Evolutionary conservation across 2,329 filamentous ascomycete genomes (phyloP).

Genomic region (Epichloe coenophiala): DNA sequence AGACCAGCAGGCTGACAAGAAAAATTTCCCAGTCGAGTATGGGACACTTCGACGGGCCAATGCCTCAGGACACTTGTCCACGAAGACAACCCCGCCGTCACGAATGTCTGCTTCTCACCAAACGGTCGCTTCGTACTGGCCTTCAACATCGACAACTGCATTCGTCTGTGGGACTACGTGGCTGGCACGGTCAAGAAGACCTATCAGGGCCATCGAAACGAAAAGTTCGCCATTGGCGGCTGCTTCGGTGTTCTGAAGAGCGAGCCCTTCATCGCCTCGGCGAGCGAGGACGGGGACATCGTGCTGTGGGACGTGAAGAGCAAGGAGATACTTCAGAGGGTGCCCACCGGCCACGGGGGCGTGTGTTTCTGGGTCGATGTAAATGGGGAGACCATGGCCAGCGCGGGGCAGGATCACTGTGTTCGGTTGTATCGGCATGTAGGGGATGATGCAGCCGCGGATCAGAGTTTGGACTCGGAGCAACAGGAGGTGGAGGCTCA

Average conservation of each 20-base stretch:
- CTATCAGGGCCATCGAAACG: slow-evolving; percentile 84
- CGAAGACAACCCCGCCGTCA: slow-evolving; percentile 86
- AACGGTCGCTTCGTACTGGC: slow-evolving; percentile 90
- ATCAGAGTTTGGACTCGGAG: not conserved
- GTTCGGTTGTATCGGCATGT: slow-evolving; percentile 36
- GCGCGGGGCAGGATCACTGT: slow-evolving; percentile 39
- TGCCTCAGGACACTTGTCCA: slow-evolving; percentile 90
- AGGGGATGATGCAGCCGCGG: not conserved
- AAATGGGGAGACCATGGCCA: slow-evolving; percentile 41
- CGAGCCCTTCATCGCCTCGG: slow-evolving; percentile 57
- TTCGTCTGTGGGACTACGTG: slow-evolving; percentile 92
- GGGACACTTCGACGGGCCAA: slow-evolving; percentile 91
- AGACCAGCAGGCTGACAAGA: slow-evolving; percentile 7
- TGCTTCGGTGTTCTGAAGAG: slow-evolving; percentile 53
- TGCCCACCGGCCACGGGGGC: slow-evolving; percentile 33
- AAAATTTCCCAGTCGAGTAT: slow-evolving; percentile 51
- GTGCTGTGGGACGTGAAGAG: slow-evolving; percentile 82
- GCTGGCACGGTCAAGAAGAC: slow-evolving; percentile 88
- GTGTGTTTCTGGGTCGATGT: slow-evolving; percentile 56
- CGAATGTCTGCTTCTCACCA: slow-evolving; percentile 80
- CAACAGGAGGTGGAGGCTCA: not conserved
- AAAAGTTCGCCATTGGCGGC: slow-evolving; percentile 70
- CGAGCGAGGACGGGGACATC: slow-evolving; percentile 77
- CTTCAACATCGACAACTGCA: slow-evolving; percentile 78
- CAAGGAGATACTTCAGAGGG: slow-evolving; percentile 67